Evolutionary conservation across 306 rosid species (phyloP), one percentile per base, ranked within the genome.

Genomic region (Calophaca sinica): DNA sequence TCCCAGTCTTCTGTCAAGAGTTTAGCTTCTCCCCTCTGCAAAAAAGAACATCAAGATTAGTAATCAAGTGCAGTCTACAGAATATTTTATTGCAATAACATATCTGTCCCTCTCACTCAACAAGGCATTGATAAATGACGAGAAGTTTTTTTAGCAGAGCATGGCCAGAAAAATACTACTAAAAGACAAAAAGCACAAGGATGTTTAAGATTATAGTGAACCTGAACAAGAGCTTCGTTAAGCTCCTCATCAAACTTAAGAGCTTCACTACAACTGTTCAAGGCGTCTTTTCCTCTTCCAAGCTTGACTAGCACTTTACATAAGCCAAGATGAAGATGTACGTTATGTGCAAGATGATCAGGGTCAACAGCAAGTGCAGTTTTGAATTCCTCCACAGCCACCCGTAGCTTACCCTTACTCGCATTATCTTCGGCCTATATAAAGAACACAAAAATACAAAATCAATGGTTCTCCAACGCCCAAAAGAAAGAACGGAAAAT

Each of bases 21-120:
- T 83, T 96, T 96, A 45, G 98, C 99, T 86, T 96, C 99, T 63
- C 98, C 99, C 79, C 98, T 89, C 99, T 96, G 88, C 15, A 53
- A 76, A 70, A 64, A 38, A 74, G n/a, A 81, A 62, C 46, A 77
- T 6, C 58, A 11, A 87, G 39, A 66, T 78, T 65, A 45, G 79
- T 13, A 59, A 77, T 45, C 13, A 51, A 68, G 79, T 8, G 50
- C 54, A 32, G n/a, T 52, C 63, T 48, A 36, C 39, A 70, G 5
- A 3, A 70, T 6, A 65, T 50, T 45, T 59, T 54, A 72, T 39
- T 44, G 31, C 51, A 66, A 51, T 64, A 20, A 29, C 11, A 15
- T 39, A 65, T 42, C 13, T 48, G 59, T 53, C 48, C 41, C 44
- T 59, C 62, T 62, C 36, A 54, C 74, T 29, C 44, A 57, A 80